Conservation (phyloP, 2,329 filamentous ascomycete genomes). For the Aspergillus phoenicis region DNA sequence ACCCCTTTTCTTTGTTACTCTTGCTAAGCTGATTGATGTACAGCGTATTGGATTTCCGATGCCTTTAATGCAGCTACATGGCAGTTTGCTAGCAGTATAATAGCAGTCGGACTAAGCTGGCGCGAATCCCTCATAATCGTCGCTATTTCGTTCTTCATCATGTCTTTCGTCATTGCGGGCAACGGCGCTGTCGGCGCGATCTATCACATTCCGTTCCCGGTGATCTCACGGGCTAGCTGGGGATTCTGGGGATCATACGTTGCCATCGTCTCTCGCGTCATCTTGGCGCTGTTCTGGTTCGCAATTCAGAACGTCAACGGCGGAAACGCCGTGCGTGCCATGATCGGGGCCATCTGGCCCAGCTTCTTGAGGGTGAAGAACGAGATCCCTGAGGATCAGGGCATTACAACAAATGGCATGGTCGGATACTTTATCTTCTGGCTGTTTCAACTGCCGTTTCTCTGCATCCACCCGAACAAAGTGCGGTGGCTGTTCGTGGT, state of each 20-base stretch:
- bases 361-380: slow-evolving; percentile 43
- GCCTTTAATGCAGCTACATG: slow-evolving; percentile 58
- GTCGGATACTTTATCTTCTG: slow-evolving; percentile 50
- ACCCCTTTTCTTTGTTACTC: not conserved
- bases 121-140: slow-evolving; percentile 54
- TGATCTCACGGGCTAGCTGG: slow-evolving; percentile 58
- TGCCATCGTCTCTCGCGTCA: slow-evolving; percentile 55
- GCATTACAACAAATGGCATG: slow-evolving; percentile 51
- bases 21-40: not conserved
- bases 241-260: slow-evolving; percentile 62
- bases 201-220: slow-evolving; percentile 60
- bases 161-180: slow-evolving; percentile 62
- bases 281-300: slow-evolving; percentile 64
- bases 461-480: slow-evolving; percentile 48
- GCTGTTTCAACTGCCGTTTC: slow-evolving; percentile 48
- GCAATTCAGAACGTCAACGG: slow-evolving; percentile 68
- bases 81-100: slow-evolving; percentile 55
- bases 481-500: slow-evolving; percentile 41
- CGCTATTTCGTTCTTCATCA: slow-evolving; percentile 55
- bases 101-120: slow-evolving; percentile 57
- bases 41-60: slow-evolving; percentile 56
- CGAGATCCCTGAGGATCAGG: slow-evolving; percentile 43
- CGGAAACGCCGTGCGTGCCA: slow-evolving; percentile 55
- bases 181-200: slow-evolving; percentile 59
- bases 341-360: slow-evolving; percentile 57